Evolutionary conservation across 2,329 filamentous ascomycete species (phyloP).

Genomic region (Aspergillus eucalypticola): DNA sequence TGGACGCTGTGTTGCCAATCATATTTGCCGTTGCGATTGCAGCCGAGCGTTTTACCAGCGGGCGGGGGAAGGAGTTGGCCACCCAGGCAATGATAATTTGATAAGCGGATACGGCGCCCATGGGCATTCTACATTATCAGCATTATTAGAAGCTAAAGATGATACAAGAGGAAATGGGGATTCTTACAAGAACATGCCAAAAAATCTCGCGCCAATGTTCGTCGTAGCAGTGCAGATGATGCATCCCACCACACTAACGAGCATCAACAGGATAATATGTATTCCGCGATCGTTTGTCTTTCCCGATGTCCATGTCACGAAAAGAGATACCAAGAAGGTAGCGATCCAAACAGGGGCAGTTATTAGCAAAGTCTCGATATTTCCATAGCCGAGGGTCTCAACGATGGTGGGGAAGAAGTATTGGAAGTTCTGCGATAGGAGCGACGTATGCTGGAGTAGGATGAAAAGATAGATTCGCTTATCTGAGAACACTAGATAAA

Average conservation of each 20-base stretch:
- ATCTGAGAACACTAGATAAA: conserved; percentile 40
- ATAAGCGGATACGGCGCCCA: conserved; percentile 52
- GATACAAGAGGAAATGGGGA: background rate
- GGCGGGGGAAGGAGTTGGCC: conserved; percentile 45
- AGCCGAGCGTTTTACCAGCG: conserved; percentile 48
- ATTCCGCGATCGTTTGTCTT: conserved; percentile 57
- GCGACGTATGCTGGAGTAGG: conserved; percentile 50
- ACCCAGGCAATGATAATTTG: conserved; percentile 50
- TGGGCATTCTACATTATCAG: conserved; percentile 46
- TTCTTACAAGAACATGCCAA: conserved; percentile 59
- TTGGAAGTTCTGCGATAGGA: conserved; percentile 58
- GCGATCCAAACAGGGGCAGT: conserved; percentile 57
- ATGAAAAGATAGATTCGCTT: conserved; percentile 44
- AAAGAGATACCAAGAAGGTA: conserved; percentile 56
- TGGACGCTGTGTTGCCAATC: conserved; percentile 43
- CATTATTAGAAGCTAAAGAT: no score
- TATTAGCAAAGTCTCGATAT: conserved; percentile 49
- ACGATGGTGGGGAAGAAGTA: conserved; percentile 68
- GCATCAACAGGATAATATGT: conserved; percentile 57
- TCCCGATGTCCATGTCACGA: conserved; percentile 58
- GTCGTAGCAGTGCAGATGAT: conserved; percentile 57
- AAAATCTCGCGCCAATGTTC: conserved; percentile 56
- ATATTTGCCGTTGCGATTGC: conserved; percentile 46
- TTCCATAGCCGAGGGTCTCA: conserved; percentile 58
- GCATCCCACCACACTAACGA: conserved; percentile 56